A percentile compares a stretch with the other conserved stretches of the same genome.
Evolutionary conservation across 768 basidiomycete genomes (phyloP).

Genomic region (Mycena haematopus): DNA sequence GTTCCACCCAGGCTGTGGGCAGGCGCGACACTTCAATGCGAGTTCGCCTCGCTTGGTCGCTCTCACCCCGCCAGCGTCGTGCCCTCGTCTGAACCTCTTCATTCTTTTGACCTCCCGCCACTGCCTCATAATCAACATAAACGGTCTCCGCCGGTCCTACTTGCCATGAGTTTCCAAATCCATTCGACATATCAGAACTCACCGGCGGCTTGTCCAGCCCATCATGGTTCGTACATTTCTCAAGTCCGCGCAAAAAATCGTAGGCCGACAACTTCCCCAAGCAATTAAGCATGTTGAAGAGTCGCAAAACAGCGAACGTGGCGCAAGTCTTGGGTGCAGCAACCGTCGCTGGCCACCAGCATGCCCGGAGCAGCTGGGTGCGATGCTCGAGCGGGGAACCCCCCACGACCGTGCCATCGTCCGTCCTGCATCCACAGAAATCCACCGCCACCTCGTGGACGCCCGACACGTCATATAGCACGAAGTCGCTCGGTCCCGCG

Average conservation of each 20-base stretch:
- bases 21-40: not conserved
- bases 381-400: not conserved
- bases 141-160: not conserved
- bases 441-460: not conserved
- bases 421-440: not conserved
- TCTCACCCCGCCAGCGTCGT: not conserved
- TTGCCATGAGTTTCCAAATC: too few species aligned
- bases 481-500: not conserved
- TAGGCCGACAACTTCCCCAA: too few species aligned
- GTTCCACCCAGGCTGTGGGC: not conserved
- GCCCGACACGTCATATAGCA: not conserved
- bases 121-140: slow-evolving; percentile 18
- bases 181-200: too few species aligned
- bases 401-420: not conserved
- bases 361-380: not conserved
- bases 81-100: not conserved
- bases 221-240: too few species aligned
- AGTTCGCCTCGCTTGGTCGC: not conserved
- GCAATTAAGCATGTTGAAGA: not conserved
- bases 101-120: not conserved
- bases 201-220: too few species aligned
- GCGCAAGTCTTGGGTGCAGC: not conserved
- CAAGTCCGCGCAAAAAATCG: too few species aligned
- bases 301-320: not conserved
- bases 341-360: not conserved